These are phyloP conservation scores for Phytophthora litchii DNA, from an alignment of 352 stramenopile genomes.

Conservation along the genomic window DNA sequence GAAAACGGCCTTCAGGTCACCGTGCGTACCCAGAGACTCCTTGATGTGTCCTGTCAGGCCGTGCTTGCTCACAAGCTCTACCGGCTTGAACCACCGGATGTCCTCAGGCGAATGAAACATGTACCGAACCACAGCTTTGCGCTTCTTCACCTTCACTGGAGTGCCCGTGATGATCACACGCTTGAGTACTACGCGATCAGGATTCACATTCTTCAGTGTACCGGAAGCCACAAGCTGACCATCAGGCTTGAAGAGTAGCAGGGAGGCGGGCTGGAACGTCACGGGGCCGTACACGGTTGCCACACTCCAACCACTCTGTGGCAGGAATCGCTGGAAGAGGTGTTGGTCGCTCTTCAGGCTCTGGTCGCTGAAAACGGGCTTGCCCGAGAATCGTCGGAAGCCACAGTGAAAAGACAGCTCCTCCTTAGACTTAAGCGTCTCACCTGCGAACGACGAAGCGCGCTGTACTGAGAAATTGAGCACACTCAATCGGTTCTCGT, in stretches of 20 bases:
- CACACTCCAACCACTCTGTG: conserved; percentile 90
- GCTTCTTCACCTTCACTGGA: conserved; percentile 98
- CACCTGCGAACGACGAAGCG: conserved; percentile 61
- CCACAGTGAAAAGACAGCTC: conserved; percentile 96
- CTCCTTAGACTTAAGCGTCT: conserved; percentile 97
- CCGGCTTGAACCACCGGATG: conserved; percentile 98
- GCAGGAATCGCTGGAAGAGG: conserved; percentile 98
- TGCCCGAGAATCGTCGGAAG: conserved; percentile 93
- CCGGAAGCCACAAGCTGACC: conserved; percentile 93
- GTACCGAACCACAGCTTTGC: conserved; percentile 97
- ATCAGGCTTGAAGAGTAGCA: conserved; percentile 93
- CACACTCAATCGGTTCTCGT: conserved; percentile 98
- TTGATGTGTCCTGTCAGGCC: conserved; percentile 98
- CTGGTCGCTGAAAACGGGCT: conserved; percentile 97
- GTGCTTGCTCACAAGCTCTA: conserved; percentile 98
- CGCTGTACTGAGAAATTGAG: conserved; percentile 97
- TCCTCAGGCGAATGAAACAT: conserved; percentile 99
- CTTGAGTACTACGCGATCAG: conserved; percentile 98
- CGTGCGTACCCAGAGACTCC: conserved; percentile 98
- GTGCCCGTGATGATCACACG: conserved; percentile 98
- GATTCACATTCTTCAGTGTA: conserved; percentile 96
- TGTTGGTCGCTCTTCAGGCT: conserved; percentile 99
- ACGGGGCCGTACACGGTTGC: conserved; percentile 92
- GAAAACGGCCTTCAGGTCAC: conserved; percentile 99
- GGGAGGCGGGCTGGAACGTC: conserved; percentile 96